These are phyloP conservation scores for Tylopilus balloui DNA, from an alignment of 768 basidiomycete species.

Conservation along the genomic window DNA sequence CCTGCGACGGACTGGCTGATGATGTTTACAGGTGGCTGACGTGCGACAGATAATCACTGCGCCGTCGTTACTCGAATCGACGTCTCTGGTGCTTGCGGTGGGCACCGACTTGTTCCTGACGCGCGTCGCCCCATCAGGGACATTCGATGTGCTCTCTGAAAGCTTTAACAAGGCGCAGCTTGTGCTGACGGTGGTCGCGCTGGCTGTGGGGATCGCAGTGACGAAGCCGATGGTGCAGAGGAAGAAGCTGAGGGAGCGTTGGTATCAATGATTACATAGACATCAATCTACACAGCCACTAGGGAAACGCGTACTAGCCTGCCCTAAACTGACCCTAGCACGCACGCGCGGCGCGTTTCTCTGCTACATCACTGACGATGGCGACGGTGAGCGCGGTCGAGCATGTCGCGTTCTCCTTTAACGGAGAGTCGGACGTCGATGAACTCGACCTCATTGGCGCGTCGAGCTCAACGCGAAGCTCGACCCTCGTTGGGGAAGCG, in stretches of 20 bases:
- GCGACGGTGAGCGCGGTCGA: slow-evolving; percentile 1
- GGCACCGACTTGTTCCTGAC: slow-evolving; percentile 90
- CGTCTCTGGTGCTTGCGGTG: slow-evolving; percentile 79
- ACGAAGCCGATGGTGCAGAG: slow-evolving; percentile 75
- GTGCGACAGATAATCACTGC: slow-evolving; percentile 68
- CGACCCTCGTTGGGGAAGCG: slow-evolving; percentile 28
- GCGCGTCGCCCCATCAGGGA: slow-evolving; percentile 78
- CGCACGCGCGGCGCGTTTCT: not conserved
- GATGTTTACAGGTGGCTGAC: slow-evolving; percentile 52
- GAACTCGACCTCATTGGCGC: slow-evolving; percentile 28
- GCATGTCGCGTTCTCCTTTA: slow-evolving; percentile 10
- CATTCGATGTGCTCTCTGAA: slow-evolving; percentile 90
- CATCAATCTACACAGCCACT: slow-evolving; percentile 13
- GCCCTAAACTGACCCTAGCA: slow-evolving; percentile 15
- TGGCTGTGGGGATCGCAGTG: slow-evolving; percentile 72
- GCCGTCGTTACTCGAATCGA: slow-evolving; percentile 87
- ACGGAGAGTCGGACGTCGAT: slow-evolving; percentile 18
- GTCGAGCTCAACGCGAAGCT: slow-evolving; percentile 25
- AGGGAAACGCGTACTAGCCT: slow-evolving; percentile 22
- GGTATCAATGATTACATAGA: slow-evolving; percentile 43
- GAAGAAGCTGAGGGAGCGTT: slow-evolving; percentile 63
- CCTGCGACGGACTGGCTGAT: not conserved
- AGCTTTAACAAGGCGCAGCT: slow-evolving; percentile 92
- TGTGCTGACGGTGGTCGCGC: slow-evolving; percentile 70
- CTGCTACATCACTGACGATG: slow-evolving; percentile 1